phyloP scores from a whole-genome alignment of 2,329 filamentous ascomycete genomes.

The Claviceps paspali region DNA sequence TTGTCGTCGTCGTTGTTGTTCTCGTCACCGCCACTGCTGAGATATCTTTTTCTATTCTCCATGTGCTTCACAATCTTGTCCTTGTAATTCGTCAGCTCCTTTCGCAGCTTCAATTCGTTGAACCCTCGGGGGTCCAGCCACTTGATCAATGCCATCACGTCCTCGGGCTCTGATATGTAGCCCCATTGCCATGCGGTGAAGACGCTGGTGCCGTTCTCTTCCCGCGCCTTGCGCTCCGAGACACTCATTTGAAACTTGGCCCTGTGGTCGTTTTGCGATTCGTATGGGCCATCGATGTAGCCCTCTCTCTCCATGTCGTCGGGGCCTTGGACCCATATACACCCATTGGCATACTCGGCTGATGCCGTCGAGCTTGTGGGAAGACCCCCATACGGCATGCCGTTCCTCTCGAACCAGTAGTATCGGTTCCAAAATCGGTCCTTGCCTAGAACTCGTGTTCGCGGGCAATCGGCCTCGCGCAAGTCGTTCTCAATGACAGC shows the following conservation, averaged over 20 bases:
- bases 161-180: constrained; percentile 68
- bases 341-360: constrained; percentile 83
- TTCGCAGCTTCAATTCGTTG: constrained; percentile 75
- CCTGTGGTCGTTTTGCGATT: constrained; percentile 61
- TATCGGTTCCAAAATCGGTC: constrained; percentile 98
- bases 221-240: constrained; percentile 65
- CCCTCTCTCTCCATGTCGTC: constrained; percentile 76
- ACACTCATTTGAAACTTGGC: constrained; percentile 69
- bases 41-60: constrained; percentile 62
- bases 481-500: constrained; percentile 78
- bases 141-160: constrained; percentile 62
- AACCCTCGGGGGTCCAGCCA: constrained; percentile 83
- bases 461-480: constrained; percentile 82
- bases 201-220: constrained; percentile 73
- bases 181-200: constrained; percentile 73
- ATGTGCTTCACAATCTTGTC: constrained; percentile 67
- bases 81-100: constrained; percentile 65
- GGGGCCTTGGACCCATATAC: constrained; percentile 92
- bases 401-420: constrained; percentile 98
- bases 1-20: constrained; percentile 22
- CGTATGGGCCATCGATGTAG: constrained; percentile 63
- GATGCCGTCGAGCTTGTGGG: constrained; percentile 76
- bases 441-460: constrained; percentile 77
- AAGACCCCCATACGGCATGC: constrained; percentile 86
- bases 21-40: constrained; percentile 23